Evolutionary conservation across 805 yeast species (phyloP), one percentile per base, ranked within the genome.

Genomic region (Sugiyamaella floridensis): DNA sequence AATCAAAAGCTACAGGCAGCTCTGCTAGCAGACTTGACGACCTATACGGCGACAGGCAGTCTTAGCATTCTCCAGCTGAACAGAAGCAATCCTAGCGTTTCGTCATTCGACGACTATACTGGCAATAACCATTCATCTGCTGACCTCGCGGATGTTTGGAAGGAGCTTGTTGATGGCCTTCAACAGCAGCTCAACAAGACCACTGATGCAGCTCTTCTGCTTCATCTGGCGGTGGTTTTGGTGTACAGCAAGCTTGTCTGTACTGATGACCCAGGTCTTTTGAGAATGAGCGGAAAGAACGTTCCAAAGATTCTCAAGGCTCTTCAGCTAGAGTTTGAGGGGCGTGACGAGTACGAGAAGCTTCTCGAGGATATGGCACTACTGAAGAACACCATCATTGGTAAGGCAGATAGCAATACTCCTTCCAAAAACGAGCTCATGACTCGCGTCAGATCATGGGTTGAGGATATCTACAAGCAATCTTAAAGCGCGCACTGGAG

Each of bases 241-340:
- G 52, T 51, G 40, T 62, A 62, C 41, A 57, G 63, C 2, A 16
- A 20, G 5, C 28, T n/a, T 10, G 20, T 32, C 6, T 20, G 40
- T n/a, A 47, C 55, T 16, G 45, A 44, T 19, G 49, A 50, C 4
- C 53, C 56, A 8, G 64, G 64, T 1, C 40, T 58, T 10, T 54
- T 67, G 18, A 54, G 59, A 19, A 51, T 63, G 26, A 47, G 59
- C 4, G 69, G 70, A 14, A 66, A 64, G 49, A 55, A 57, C 16
- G 62, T 64, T 18, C 69, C 70, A 6, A 62, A 62, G 34, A 43
- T 67, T 3, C 55, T 66, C 43, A 62, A 62, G 46, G 55, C 48
- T 18, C 56, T 62, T 47, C 55, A 29, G 48, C 26, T 11, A 32
- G 37, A 32, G 8, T 14, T 32, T 32, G 37, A 14, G 9, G 37